Evolutionary conservation across 192 early-diverging fungal species (phyloP).

Genomic region (Coemansia sp.): DNA sequence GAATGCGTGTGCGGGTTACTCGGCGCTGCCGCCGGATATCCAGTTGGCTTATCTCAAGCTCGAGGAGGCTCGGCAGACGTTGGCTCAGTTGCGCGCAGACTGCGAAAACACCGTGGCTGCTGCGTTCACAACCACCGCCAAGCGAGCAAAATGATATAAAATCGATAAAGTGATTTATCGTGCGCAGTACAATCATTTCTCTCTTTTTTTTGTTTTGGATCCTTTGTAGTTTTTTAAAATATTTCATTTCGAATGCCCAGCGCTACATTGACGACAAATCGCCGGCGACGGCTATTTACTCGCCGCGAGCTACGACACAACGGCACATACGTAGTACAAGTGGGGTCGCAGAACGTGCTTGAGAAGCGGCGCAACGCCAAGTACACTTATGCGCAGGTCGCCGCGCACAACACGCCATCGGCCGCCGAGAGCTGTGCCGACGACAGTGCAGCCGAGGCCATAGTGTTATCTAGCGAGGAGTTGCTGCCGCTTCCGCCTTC

Average conservation of each 20-base stretch:
- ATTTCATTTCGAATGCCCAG: constrained; percentile 7
- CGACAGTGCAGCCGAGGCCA: background rate
- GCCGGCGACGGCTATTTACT: constrained; percentile 25
- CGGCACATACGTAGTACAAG: constrained; percentile 34
- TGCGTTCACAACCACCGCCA: constrained; percentile 15
- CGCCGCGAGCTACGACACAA: constrained; percentile 37
- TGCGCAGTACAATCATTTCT: background rate
- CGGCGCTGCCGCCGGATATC: constrained; percentile 41
- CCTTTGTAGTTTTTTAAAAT: no score
- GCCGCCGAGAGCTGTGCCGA: background rate
- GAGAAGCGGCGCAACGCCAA: constrained; percentile 18
- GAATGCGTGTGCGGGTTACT: constrained; percentile 24
- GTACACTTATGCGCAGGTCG: constrained; percentile 22
- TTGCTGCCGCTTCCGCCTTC: background rate
- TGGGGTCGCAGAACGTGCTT: constrained; percentile 32
- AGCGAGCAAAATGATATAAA: background rate
- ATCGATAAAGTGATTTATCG: background rate
- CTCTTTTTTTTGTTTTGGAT: background rate
- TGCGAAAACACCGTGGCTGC: constrained; percentile 39
- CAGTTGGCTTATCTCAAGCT: constrained; percentile 38
- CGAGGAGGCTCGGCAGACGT: constrained; percentile 35
- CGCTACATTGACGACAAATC: background rate
- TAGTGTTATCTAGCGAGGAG: background rate
- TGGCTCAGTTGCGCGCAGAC: constrained; percentile 33
- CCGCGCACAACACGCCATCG: background rate